Base-by-base conservation (phyloP, 1,284 basidiomycete genomes). In the Anthracocystis walkeri region DNA sequence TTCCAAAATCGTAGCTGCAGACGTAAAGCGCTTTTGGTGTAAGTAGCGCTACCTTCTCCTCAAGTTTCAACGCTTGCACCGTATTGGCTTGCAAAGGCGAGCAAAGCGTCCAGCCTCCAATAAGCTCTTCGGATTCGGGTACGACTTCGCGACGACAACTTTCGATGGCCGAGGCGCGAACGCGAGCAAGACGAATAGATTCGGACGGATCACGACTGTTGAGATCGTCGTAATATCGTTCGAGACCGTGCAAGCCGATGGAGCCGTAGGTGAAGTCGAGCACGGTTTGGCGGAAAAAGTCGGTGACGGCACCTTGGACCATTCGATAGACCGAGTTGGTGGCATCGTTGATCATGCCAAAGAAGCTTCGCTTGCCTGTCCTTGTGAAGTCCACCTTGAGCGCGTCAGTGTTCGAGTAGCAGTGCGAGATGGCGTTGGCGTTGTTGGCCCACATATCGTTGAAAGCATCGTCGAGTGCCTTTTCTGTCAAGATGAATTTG, bases 361-460 rank as follows among this genome's bases (percentile, higher is more conserved):
- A 89, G 27, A 97, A 87, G 84, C 98, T 95, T 21, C 96, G 90
- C 87, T 94, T 96, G 31, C 96, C 96, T 0, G 95, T 98, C 3
- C 81, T 57, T 0, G 94, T 96, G 82, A 94, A 97, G 86, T 97
- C 95, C n/a, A 95, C 93, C 90, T 98, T 98, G 53, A 98, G 88
- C 20, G 94, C 94, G 54, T 92, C 93, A 0, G 94, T 80, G 49
- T 81, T 81, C 18, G 81, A 79, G 53, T 82, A 82, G 65, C 74
- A 75, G 35, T 82, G 78, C 18, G 75, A 77, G 60, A 82, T 71
- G 40, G 77, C 75, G 40, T 82, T 80, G 31, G 78, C 94, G 73
- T 96, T 96, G 83, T 96, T 95, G 3, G 96, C 96, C 96, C 95
- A 98, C 23, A 94, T 91, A 93, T 83, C 38, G 71, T 63, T 70